Percentiles rank a stretch among this genome's conserved stretches.
phyloP scores from a whole-genome alignment of 148 eudicot genomes.

The Diospyros lotus region DNA sequence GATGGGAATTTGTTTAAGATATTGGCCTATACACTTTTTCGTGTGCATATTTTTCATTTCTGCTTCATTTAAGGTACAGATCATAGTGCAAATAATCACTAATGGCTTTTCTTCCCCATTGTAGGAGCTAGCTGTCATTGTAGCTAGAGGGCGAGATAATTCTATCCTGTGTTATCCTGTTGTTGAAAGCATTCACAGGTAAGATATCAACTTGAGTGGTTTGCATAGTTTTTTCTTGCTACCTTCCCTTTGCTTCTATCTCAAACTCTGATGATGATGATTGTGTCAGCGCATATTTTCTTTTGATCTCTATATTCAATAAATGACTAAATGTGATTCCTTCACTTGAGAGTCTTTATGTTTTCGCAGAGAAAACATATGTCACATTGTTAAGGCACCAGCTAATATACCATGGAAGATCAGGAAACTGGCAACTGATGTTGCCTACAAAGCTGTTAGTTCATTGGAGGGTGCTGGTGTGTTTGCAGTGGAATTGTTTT shows the following conservation, averaged over 20 bases:
- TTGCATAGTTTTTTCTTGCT: not conserved
- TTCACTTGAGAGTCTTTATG: not conserved
- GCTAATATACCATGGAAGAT: conserved; percentile 80
- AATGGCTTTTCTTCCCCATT: conserved; percentile 7
- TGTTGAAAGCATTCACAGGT: conserved; percentile 96
- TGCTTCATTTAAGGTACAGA: not conserved
- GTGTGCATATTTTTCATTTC: not conserved
- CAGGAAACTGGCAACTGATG: conserved; percentile 68
- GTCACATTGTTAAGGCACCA: conserved; percentile 94
- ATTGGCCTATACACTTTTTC: too few species aligned
- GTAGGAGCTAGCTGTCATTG: conserved; percentile 94
- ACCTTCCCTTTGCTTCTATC: not conserved
- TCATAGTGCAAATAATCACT: not conserved
- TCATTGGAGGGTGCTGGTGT: conserved; percentile 97
- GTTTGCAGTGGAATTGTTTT: conserved; percentile 87
- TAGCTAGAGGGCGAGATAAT: conserved; percentile 91
- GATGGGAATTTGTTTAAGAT: too few species aligned
- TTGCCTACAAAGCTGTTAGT: conserved; percentile 74
- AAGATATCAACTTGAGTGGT: conserved; percentile 15
- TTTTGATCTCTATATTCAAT: not conserved
- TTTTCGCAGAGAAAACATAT: conserved; percentile 68
- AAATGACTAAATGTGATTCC: not conserved
- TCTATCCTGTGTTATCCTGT: conserved; percentile 80
- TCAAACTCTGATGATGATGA: not conserved
- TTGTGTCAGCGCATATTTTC: not conserved